phyloP scores from a whole-genome alignment of 2,329 filamentous ascomycete genomes.

The Tolypocladium tundrense region DNA sequence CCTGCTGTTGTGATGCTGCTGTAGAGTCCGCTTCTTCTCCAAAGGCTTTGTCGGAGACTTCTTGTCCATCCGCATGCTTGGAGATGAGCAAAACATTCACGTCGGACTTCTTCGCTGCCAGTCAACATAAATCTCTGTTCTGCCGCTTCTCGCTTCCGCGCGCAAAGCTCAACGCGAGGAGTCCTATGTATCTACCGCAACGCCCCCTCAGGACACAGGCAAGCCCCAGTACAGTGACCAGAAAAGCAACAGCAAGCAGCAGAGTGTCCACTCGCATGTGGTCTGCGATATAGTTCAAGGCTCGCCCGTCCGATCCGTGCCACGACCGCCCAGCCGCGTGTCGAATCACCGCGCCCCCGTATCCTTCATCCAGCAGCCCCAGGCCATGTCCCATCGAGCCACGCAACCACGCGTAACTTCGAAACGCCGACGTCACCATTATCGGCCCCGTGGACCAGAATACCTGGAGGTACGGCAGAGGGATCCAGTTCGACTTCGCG shows the following conservation, averaged over 20 bases:
- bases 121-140: no score
- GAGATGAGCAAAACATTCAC: no score
- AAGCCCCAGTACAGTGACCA: background rate
- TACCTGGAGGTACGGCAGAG: slow-evolving; percentile 12
- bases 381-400: slow-evolving; percentile 2
- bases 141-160: background rate
- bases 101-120: no score
- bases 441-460: slow-evolving; percentile 15
- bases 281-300: slow-evolving; percentile 11
- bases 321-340: slow-evolving; percentile 13
- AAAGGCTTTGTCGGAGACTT: no score
- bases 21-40: no score
- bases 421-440: slow-evolving; percentile 12
- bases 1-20: no score
- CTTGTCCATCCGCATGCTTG: no score
- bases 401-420: slow-evolving; percentile 8
- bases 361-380: slow-evolving; percentile 8
- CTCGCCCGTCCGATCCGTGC: slow-evolving; percentile 11
- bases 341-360: slow-evolving; percentile 2
- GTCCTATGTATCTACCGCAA: background rate
- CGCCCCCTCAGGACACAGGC: background rate
- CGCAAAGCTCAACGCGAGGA: background rate
- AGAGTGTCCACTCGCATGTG: background rate
- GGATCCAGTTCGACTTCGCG: slow-evolving; percentile 3
- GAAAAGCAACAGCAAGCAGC: background rate